These are phyloP conservation scores for Neoascochyta sp. DNA, from an alignment of 2,329 filamentous ascomycete species.

Conservation along the genomic window DNA sequence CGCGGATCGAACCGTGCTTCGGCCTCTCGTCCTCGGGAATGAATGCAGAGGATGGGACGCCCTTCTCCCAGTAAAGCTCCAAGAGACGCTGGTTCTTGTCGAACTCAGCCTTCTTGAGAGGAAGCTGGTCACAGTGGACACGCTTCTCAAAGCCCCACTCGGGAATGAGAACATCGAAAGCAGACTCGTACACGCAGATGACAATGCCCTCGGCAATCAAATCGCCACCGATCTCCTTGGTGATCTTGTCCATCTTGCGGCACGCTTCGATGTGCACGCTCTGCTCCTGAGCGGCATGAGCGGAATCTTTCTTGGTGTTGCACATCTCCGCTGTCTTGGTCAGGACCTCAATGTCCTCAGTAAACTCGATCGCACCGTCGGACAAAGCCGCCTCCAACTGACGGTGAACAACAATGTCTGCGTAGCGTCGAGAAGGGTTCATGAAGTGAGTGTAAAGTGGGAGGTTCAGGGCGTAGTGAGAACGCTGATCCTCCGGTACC, in stretches of 20 bases:
- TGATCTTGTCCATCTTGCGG: slow-evolving; percentile 89
- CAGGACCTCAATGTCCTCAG: slow-evolving; percentile 81
- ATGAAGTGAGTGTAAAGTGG: slow-evolving; percentile 97
- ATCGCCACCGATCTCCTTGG: slow-evolving; percentile 81
- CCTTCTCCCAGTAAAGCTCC: slow-evolving; percentile 99
- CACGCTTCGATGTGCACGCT: slow-evolving; percentile 98
- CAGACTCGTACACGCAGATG: slow-evolving; percentile 95
- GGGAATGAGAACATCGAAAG: slow-evolving; percentile 95
- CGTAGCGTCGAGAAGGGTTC: slow-evolving; percentile 88
- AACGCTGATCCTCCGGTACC: slow-evolving; percentile 70
- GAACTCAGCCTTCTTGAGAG: slow-evolving; percentile 98
- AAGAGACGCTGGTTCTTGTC: slow-evolving; percentile 92
- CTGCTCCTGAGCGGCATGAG: slow-evolving; percentile 95
- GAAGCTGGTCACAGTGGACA: slow-evolving; percentile 96
- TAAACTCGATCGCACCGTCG: slow-evolving; percentile 76
- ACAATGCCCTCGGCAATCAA: slow-evolving; percentile 95
- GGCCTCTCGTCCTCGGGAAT: slow-evolving; percentile 95
- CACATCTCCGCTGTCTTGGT: slow-evolving; percentile 91
- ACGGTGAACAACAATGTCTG: slow-evolving; percentile 91
- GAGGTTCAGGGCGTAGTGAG: slow-evolving; percentile 89
- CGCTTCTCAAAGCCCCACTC: slow-evolving; percentile 99
- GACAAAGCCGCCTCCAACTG: slow-evolving; percentile 86
- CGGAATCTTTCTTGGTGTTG: slow-evolving; percentile 99
- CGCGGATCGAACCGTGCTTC: slow-evolving; percentile 71
- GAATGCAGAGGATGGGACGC: slow-evolving; percentile 90